These are phyloP conservation scores for Allium cepa DNA, from an alignment of 106 monocot genomes.

Conservation along the genomic window DNA sequence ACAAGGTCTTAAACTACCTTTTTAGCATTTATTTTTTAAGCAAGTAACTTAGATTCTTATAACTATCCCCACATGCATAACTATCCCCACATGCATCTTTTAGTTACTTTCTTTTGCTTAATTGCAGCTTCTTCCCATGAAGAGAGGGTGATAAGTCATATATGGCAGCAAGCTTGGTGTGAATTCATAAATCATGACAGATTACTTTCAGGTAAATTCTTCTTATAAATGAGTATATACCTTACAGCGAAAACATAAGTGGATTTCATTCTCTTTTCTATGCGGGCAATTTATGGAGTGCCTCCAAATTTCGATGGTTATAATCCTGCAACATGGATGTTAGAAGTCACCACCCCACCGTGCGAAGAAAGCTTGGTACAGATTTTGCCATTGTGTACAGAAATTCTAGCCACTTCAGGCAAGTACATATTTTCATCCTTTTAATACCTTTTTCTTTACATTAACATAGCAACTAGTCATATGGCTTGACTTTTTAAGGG, in stretches of 20 bases:
- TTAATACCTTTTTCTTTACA: too few species aligned
- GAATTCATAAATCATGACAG: slow-evolving; percentile 37
- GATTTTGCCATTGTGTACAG: slow-evolving; percentile 44
- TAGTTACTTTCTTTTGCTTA: slow-evolving; percentile 1
- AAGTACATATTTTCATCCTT: not conserved
- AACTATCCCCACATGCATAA: too few species aligned
- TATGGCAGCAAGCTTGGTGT: slow-evolving; percentile 39
- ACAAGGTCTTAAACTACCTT: too few species aligned
- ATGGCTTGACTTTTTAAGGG: slow-evolving; percentile 7
- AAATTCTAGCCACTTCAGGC: slow-evolving; percentile 45
- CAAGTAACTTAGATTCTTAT: too few species aligned
- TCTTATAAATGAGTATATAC: too few species aligned
- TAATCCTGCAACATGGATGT: slow-evolving; percentile 73
- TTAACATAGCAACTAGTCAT: not conserved
- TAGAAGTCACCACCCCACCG: slow-evolving; percentile 47
- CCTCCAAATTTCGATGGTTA: slow-evolving; percentile 30
- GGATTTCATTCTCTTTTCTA: not conserved
- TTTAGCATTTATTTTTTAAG: too few species aligned
- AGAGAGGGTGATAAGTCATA: slow-evolving; percentile 33
- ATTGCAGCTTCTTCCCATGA: slow-evolving; percentile 45
- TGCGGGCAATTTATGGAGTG: slow-evolving; percentile 36
- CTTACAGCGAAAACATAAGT: not conserved
- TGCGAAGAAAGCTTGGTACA: slow-evolving; percentile 35
- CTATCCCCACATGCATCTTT: not conserved
- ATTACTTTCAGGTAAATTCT: slow-evolving; percentile 35